These are phyloP conservation scores for Avena eriantha DNA, from an alignment of 176 grass and related monocot genomes.

Conservation along the genomic window DNA sequence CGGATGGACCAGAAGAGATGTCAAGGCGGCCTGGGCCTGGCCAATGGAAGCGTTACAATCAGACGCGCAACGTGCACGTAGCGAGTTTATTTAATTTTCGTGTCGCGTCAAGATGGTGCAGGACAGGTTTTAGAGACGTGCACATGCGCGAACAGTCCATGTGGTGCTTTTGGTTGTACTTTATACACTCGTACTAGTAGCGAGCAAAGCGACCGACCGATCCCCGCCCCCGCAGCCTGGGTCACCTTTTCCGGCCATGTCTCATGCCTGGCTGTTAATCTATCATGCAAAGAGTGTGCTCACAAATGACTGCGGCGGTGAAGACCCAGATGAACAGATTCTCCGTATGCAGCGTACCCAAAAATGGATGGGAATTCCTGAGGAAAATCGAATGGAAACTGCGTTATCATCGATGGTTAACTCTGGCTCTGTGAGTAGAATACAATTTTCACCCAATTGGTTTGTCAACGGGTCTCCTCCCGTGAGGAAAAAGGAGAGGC, in stretches of 20 bases:
- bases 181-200: neutral
- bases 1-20: no score
- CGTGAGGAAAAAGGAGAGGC: no score
- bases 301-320: neutral
- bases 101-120: neutral
- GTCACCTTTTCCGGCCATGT: neutral
- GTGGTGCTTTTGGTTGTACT: conserved; percentile 15
- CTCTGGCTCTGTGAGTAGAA: no score
- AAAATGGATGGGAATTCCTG: no score
- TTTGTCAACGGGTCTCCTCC: no score
- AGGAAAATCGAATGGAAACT: no score
- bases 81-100: neutral
- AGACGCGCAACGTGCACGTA: neutral
- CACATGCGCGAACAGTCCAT: conserved; percentile 15
- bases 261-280: neutral
- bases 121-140: neutral
- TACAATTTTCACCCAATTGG: no score
- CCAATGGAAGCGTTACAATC: neutral
- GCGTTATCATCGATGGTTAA: no score
- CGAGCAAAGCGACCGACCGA: neutral
- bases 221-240: conserved; percentile 5
- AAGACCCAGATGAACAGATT: neutral
- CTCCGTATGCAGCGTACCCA: no score
- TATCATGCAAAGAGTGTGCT: conserved; percentile 17
- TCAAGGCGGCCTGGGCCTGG: neutral